Evolutionary conservation across 2,329 filamentous ascomycete genomes (phyloP).

Genomic region (Stromatinia cepivora): DNA sequence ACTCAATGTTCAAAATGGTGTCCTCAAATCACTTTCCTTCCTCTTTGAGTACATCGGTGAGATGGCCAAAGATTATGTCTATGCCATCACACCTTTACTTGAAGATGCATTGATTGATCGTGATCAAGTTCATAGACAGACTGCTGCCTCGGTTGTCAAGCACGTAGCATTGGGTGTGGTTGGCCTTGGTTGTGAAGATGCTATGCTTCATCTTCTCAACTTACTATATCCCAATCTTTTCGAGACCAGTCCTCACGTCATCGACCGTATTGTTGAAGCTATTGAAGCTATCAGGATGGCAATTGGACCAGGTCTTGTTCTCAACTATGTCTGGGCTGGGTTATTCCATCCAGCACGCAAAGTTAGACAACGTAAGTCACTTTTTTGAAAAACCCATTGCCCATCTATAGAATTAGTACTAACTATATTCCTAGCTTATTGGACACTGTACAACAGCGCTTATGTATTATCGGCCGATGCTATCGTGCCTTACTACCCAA

Average conservation of each 20-base stretch:
- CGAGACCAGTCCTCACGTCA: conserved; percentile 96
- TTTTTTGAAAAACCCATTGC: background rate
- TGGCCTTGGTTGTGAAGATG: conserved; percentile 94
- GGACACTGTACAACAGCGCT: conserved; percentile 94
- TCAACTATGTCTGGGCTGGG: conserved; percentile 98
- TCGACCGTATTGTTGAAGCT: conserved; percentile 95
- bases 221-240: conserved; percentile 95
- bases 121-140: conserved; percentile 97
- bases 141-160: conserved; percentile 94
- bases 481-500: conserved; percentile 95
- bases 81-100: conserved; percentile 91
- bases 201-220: conserved; percentile 97
- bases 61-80: conserved; percentile 99
- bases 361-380: conserved; percentile 64
- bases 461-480: conserved; percentile 92
- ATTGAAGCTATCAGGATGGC: conserved; percentile 95
- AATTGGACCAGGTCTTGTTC: conserved; percentile 84
- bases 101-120: conserved; percentile 97
- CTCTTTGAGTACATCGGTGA: conserved; percentile 99
- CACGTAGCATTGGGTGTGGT: conserved; percentile 98
- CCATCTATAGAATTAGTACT: background rate
- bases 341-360: conserved; percentile 96
- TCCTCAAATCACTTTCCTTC: conserved; percentile 95
- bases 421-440: conserved; percentile 61
- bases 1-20: conserved; percentile 97